Evolutionary conservation across 2,329 filamentous ascomycete species (phyloP).

Genomic region (Colletotrichum truncatum): DNA sequence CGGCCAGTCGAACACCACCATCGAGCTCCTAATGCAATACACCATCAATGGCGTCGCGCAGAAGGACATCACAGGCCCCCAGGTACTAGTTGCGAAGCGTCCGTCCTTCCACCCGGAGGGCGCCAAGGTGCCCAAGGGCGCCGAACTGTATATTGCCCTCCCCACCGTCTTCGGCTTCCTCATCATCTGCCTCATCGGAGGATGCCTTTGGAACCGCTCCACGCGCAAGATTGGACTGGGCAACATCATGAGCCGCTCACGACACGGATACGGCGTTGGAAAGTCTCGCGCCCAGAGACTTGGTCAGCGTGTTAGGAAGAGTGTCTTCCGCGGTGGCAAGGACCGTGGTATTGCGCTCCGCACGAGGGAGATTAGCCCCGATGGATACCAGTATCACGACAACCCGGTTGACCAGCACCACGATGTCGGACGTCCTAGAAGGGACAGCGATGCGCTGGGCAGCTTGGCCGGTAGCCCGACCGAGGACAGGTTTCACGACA

Average conservation of each 20-base stretch:
- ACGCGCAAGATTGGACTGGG: conserved; percentile 59
- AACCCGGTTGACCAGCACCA: conserved; percentile 36
- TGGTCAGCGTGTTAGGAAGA: conserved; percentile 41
- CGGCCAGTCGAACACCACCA: conserved; percentile 39
- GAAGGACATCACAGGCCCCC: conserved; percentile 48
- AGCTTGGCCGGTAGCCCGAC: conserved; percentile 59
- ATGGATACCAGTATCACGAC: conserved; percentile 45
- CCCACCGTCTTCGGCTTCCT: conserved; percentile 60
- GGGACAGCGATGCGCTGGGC: conserved; percentile 58
- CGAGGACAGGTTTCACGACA: conserved; percentile 45
- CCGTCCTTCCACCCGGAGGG: conserved; percentile 42
- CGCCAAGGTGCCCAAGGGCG: conserved; percentile 43
- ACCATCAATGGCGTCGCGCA: conserved; percentile 45
- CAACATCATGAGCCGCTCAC: conserved; percentile 58
- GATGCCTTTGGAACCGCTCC: conserved; percentile 63
- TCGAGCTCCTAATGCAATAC: conserved; percentile 38
- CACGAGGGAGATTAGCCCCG: conserved; percentile 28
- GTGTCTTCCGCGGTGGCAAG: conserved; percentile 32
- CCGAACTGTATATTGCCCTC: conserved; percentile 61
- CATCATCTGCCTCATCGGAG: conserved; percentile 58
- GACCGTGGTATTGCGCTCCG: conserved; percentile 54
- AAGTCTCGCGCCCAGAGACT: conserved; percentile 47
- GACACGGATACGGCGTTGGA: conserved; percentile 55
- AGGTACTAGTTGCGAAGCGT: conserved; percentile 49
- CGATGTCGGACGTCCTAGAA: conserved; percentile 36